Base-by-base conservation (phyloP, 2,329 filamentous ascomycete genomes). In the Metarhizium humberi region DNA sequence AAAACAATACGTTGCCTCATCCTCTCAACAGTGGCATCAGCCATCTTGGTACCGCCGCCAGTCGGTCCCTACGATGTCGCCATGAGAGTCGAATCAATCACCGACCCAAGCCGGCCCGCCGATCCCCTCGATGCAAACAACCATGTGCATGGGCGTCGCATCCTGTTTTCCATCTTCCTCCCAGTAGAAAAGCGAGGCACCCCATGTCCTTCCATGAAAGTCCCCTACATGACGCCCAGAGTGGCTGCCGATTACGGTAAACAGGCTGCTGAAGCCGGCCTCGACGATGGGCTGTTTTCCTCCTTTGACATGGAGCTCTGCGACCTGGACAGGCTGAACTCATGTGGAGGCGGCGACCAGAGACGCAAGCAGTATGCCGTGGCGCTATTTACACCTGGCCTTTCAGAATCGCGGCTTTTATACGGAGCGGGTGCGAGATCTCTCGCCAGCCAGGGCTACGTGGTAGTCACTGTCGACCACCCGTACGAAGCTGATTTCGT, bases 391-490 rank as follows among this genome's bases (percentile, higher is more conserved):
- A 75, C 74, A 0, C 72, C 77, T 1, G 78, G 75, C 3, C 66
- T 72, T 34, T 73, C 72, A 3, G 70, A 70, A 5, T 72, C 73
- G 0, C 67, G 77, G 1, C 61, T 75, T 1, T 49, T 77, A 1
- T 76, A 80, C 59, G 69, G 65, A 4, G 70, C 69, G 5, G 68
- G 75, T 56, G 74, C 75, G 2, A 69, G 70, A 2, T 71, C 74
- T 3, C 65, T 81, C 3, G 74, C 76, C 0, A 75, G 73, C 16
- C 66, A 71, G 6, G 77, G 77, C 0, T 75, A 72, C 51, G 48
- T 71, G 0, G 73, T 81, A 2, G 64, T 78, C 13, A 65, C 75
- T 0, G 64, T 81, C 29, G 78, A 81, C 55, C 78, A 80, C 52
- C 70, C 77, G 0, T 73, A 75, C 50, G 77, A 80, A 50, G 67